phyloP scores from a whole-genome alignment of 148 eudicot species.

The Nyssa sinensis region DNA sequence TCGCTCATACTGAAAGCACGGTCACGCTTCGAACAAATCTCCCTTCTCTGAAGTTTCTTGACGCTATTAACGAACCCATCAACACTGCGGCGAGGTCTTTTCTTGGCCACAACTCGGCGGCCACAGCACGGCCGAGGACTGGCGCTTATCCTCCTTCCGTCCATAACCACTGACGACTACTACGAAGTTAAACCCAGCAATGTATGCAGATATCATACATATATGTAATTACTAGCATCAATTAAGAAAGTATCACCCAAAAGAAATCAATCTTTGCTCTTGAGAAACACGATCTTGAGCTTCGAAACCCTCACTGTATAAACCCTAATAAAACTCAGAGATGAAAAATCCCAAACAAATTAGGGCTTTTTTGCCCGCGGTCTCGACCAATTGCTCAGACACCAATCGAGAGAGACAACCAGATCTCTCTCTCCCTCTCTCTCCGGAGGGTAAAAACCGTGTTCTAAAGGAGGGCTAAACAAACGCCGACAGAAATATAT shows the following conservation, averaged over 20 bases:
- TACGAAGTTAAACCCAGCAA: slow-evolving; percentile 4
- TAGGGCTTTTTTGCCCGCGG: not conserved
- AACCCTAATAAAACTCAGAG: slow-evolving; percentile 1
- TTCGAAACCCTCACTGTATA: not conserved
- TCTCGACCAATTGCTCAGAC: not conserved
- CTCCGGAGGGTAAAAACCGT: too few species aligned
- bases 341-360: not conserved
- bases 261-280: not conserved
- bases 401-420: slow-evolving; percentile 2
- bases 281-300: not conserved
- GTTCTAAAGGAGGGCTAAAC: too few species aligned
- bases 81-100: slow-evolving; percentile 50
- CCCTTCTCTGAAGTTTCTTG: slow-evolving; percentile 85
- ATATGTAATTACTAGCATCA: not conserved
- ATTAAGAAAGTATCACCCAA: not conserved
- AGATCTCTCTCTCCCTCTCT: not conserved
- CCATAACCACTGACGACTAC: slow-evolving; percentile 53
- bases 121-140: slow-evolving; percentile 82
- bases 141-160: slow-evolving; percentile 80
- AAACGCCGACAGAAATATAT: too few species aligned
- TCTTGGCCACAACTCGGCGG: slow-evolving; percentile 80
- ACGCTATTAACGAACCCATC: slow-evolving; percentile 95
- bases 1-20: slow-evolving; percentile 85
- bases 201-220: not conserved
- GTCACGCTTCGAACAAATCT: slow-evolving; percentile 80